A percentile compares a stretch with the other conserved stretches of the same genome.
phyloP scores from a whole-genome alignment of 2,329 filamentous ascomycete genomes.

The Aspergillus thermomutatus region DNA sequence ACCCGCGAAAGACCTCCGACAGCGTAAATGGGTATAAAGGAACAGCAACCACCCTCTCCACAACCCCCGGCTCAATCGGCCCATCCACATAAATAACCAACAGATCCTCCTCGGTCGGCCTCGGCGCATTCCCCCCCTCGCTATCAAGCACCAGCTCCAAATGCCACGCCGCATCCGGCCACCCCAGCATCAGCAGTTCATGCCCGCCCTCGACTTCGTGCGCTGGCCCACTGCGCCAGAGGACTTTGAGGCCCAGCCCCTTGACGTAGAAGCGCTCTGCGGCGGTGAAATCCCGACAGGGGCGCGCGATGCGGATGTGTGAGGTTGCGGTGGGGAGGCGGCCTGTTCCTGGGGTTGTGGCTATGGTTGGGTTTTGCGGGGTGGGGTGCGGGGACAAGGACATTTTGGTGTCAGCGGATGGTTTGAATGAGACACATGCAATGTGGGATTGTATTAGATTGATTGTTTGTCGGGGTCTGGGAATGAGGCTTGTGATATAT shows the following conservation, averaged over 20 bases:
- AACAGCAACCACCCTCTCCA: too few species aligned
- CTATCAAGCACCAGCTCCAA: constrained; percentile 45
- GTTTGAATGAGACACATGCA: not conserved
- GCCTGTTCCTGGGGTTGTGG: not conserved
- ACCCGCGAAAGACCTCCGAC: too few species aligned
- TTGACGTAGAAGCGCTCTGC: not conserved
- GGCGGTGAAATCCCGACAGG: not conserved
- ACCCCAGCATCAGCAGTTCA: constrained; percentile 45
- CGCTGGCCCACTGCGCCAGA: not conserved
- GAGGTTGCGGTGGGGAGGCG: not conserved
- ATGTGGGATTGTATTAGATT: too few species aligned
- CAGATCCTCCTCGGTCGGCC: not conserved
- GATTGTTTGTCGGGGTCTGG: too few species aligned
- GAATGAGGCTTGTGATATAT: not conserved
- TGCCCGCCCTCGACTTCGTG: constrained; percentile 24
- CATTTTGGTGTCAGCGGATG: not conserved
- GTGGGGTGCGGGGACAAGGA: not conserved
- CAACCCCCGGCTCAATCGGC: too few species aligned
- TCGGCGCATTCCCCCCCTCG: not conserved
- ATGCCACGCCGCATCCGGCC: constrained; percentile 38
- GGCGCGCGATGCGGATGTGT: not conserved
- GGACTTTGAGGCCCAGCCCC: not conserved
- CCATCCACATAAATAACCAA: too few species aligned
- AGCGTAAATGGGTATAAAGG: too few species aligned
- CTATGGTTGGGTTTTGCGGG: not conserved